Evolutionary conservation across 176 grass and related monocot genomes (phyloP).

Genomic region (Saccharum officinarum): DNA sequence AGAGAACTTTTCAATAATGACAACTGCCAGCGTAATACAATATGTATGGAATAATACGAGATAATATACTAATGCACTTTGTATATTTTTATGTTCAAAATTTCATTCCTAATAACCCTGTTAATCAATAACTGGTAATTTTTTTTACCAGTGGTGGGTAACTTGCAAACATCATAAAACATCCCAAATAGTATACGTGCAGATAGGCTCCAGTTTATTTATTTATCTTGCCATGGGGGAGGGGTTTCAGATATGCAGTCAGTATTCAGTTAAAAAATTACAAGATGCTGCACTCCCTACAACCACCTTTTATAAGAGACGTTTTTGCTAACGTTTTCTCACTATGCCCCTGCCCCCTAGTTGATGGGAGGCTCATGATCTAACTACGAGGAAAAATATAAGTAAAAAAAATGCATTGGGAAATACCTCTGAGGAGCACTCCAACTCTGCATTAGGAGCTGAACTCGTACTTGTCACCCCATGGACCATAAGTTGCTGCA

Average conservation of each 20-base stretch:
- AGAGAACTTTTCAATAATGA: background rate
- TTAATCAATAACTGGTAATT: background rate
- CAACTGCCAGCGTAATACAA: conserved; percentile 3
- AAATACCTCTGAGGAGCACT: conserved; percentile 56
- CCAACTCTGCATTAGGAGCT: conserved; percentile 40
- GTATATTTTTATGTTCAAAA: background rate
- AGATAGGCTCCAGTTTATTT: background rate
- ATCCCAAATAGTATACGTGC: conserved; percentile 11
- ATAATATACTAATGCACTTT: background rate
- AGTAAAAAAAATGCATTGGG: conserved; percentile 28
- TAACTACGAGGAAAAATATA: background rate
- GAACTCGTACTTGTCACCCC: conserved; percentile 59
- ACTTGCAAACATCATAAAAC: background rate
- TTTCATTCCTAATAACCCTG: background rate
- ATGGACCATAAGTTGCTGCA: conserved; percentile 59
- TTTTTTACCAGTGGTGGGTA: background rate
- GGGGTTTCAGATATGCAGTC: background rate
- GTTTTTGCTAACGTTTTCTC: background rate
- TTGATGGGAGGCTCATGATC: background rate
- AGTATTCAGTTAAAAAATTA: background rate
- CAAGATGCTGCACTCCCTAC: background rate
- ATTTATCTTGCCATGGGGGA: background rate
- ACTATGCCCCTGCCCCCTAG: background rate
- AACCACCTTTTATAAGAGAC: background rate
- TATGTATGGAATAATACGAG: background rate